phyloP scores from a whole-genome alignment of 2,329 filamentous ascomycete genomes.

The Talaromyces albobiverticillius region DNA sequence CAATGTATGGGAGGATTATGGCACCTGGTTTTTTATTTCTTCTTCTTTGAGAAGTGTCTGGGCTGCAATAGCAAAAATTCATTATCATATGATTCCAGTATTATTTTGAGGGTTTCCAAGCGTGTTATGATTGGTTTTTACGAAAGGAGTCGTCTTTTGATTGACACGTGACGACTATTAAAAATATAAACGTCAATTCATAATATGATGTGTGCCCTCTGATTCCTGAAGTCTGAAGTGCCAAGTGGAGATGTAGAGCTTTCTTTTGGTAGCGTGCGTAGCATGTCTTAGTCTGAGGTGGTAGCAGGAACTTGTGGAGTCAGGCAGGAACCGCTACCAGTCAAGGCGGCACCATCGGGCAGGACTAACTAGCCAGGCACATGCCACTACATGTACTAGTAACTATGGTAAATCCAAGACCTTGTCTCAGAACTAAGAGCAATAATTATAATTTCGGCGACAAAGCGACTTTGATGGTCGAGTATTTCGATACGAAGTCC shows the following conservation, averaged over 20 bases:
- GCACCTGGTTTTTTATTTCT: slow-evolving; percentile 28
- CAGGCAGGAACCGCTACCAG: background rate
- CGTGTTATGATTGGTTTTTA: slow-evolving; percentile 28
- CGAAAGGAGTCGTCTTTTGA: slow-evolving; percentile 11
- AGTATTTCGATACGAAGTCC: background rate
- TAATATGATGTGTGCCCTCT: slow-evolving; percentile 11
- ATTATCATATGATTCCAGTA: background rate
- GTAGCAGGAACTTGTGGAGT: no score
- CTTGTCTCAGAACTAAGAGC: background rate
- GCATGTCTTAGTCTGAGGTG: background rate
- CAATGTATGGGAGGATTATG: slow-evolving; percentile 18
- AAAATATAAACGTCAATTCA: slow-evolving; percentile 11
- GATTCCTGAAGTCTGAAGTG: background rate
- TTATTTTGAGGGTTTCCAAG: slow-evolving; percentile 24
- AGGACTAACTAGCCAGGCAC: background rate
- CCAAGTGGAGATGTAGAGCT: no score
- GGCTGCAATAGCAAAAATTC: slow-evolving; percentile 18
- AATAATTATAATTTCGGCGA: no score
- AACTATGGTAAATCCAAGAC: no score
- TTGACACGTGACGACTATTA: background rate
- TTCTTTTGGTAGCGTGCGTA: background rate
- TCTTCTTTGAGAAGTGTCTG: slow-evolving; percentile 27
- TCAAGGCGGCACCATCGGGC: background rate
- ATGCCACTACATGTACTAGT: no score
- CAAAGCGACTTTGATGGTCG: background rate